Percentiles rank a stretch among this genome's conserved stretches.
phyloP scores from a whole-genome alignment of 768 basidiomycete genomes.

The Phylloporus rhodoxanthus region DNA sequence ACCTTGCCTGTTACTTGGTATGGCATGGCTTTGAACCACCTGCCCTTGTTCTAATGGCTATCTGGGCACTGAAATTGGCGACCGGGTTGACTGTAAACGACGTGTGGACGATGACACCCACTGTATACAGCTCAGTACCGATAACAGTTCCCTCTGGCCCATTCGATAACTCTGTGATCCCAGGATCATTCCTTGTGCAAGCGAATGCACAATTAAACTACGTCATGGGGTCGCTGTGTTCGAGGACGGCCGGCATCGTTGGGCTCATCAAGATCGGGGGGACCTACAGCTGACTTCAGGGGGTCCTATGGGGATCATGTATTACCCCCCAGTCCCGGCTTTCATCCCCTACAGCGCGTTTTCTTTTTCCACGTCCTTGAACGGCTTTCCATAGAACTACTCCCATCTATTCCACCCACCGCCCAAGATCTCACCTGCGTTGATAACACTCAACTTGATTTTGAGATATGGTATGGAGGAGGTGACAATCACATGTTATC shows the following conservation, averaged over 20 bases:
- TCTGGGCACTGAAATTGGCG: slow-evolving; percentile 12
- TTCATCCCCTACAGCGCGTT: not conserved
- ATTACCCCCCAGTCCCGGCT: slow-evolving; percentile 10
- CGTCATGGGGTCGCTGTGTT: slow-evolving; percentile 3
- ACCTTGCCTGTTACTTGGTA: slow-evolving; percentile 5
- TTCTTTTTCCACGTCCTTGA: slow-evolving; percentile 3
- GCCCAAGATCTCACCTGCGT: slow-evolving; percentile 10
- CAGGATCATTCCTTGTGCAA: not conserved
- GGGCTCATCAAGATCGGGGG: not conserved
- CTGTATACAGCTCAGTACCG: not conserved
- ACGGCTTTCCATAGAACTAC: slow-evolving; percentile 13
- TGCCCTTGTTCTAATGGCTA: slow-evolving; percentile 5
- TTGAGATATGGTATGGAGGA: not conserved
- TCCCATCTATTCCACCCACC: slow-evolving; percentile 10
- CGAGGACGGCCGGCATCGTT: not conserved
- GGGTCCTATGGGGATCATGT: slow-evolving; percentile 1
- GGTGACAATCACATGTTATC: slow-evolving; percentile 10
- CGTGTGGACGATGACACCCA: slow-evolving; percentile 1
- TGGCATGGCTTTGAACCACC: slow-evolving; percentile 6
- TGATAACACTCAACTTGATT: not conserved
- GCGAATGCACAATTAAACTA: slow-evolving; percentile 3
- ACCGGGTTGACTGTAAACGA: slow-evolving; percentile 10
- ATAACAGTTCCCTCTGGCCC: slow-evolving; percentile 1
- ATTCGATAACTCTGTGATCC: not conserved
- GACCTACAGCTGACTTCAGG: not conserved